Percentiles rank a stretch among this genome's conserved stretches.
Evolutionary conservation across 305 asterid genomes (phyloP).

Genomic region (Solanum hybrid): DNA sequence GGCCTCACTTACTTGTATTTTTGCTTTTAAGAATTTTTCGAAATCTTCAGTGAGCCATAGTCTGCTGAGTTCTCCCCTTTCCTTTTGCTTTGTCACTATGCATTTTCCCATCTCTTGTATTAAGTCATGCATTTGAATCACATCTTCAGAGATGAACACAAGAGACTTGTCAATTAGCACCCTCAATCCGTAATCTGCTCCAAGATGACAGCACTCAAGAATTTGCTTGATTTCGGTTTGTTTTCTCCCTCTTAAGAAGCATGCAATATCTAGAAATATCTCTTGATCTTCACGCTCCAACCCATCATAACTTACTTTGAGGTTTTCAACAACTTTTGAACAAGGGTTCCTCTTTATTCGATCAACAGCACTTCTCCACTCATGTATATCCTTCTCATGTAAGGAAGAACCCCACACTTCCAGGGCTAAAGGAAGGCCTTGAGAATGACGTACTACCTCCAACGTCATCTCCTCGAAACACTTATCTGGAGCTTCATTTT

Average conservation of each 20-base stretch:
- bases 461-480: neutral
- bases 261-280: neutral
- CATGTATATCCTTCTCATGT: neutral
- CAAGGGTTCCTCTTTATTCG: neutral
- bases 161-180: neutral
- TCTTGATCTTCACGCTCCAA: neutral
- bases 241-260: neutral
- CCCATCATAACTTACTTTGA: neutral
- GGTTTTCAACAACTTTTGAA: neutral
- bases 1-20: neutral
- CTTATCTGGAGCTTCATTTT: neutral
- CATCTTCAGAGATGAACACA: neutral
- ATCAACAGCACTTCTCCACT: neutral
- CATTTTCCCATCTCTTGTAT: neutral
- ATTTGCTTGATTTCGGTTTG: neutral
- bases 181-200: neutral
- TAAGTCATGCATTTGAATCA: neutral
- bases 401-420: neutral
- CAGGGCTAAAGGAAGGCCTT: neutral
- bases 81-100: neutral
- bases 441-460: neutral
- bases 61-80: neutral
- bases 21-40: neutral
- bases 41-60: neutral
- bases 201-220: neutral